Percentiles rank a stretch among this genome's conserved stretches.
Conservation (phyloP, 257 asterid genomes). For the Plantago elongata region DNA sequence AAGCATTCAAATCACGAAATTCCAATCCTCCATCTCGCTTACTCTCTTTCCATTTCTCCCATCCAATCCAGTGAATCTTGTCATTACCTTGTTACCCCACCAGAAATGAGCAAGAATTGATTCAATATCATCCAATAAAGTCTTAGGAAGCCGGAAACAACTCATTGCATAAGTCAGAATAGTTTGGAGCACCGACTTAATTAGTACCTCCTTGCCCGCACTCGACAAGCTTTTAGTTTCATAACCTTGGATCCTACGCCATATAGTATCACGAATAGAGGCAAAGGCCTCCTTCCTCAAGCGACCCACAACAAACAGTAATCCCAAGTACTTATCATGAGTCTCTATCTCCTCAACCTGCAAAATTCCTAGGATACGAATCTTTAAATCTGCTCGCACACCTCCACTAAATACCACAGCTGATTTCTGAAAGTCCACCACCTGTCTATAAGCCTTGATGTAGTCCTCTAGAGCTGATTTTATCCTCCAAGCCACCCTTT, state of each 20-base stretch:
- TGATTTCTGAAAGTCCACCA: neutral
- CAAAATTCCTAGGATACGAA: neutral
- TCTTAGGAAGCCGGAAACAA: neutral
- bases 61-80: neutral
- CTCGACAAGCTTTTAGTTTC: neutral
- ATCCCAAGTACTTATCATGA: neutral
- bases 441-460: neutral
- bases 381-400: neutral
- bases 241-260: neutral
- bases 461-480: too few species aligned
- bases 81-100: neutral
- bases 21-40: neutral
- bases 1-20: neutral
- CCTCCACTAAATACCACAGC: neutral
- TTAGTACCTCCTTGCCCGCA: neutral
- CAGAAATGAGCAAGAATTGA: neutral
- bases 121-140: neutral
- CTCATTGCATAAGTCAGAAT: neutral
- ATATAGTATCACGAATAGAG: neutral
- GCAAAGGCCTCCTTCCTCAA: conserved; percentile 1
- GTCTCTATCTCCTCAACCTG: neutral
- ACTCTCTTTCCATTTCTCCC: neutral
- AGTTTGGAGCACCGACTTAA: conserved; percentile 1
- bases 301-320: too few species aligned
- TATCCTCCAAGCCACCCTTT: too few species aligned